Percentiles rank a stretch among this genome's conserved stretches.
Conservation (phyloP, 2,329 filamentous ascomycete genomes). For the Penicillium palitans region DNA sequence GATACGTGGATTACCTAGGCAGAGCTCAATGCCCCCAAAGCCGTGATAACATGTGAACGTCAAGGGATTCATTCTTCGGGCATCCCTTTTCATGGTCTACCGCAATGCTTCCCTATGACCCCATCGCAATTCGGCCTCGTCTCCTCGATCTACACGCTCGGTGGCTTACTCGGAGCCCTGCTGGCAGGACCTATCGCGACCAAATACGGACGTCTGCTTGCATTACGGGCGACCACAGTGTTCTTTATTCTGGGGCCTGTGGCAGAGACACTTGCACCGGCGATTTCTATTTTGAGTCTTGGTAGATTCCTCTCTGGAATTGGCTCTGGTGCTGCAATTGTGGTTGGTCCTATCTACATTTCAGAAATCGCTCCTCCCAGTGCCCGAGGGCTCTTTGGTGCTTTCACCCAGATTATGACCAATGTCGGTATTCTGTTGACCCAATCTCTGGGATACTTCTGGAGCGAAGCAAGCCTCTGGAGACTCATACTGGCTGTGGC, state of each 20-base stretch:
- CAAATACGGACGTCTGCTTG: conserved; percentile 69
- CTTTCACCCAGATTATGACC: conserved; percentile 86
- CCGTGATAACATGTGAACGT: conserved; percentile 83
- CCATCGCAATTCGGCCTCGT: conserved; percentile 79
- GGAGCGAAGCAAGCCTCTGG: conserved; percentile 80
- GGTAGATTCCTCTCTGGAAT: conserved; percentile 80
- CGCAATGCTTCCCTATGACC: conserved; percentile 86
- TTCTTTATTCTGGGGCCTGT: conserved; percentile 75
- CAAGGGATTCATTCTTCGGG: conserved; percentile 48
- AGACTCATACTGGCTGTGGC: conserved; percentile 77
- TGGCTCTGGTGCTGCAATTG: conserved; percentile 83
- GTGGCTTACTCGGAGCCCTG: conserved; percentile 81
- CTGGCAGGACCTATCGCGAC: conserved; percentile 77
- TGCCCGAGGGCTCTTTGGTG: conserved; percentile 74
- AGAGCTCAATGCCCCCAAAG: conserved; percentile 92
- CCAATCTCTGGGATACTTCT: conserved; percentile 81
- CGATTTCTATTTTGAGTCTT: conserved; percentile 65
- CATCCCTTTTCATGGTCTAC: conserved; percentile 23
- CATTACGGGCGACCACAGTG: conserved; percentile 74
- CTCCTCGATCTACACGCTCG: conserved; percentile 87
- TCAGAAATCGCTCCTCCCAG: conserved; percentile 80
- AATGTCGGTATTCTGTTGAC: conserved; percentile 85
- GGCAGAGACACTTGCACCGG: conserved; percentile 70
- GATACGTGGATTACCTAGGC: conserved; percentile 55
- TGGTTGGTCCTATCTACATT: conserved; percentile 92